Conservation (phyloP, 2,329 filamentous ascomycete species). For the Ophiostoma angusticollis region DNA sequence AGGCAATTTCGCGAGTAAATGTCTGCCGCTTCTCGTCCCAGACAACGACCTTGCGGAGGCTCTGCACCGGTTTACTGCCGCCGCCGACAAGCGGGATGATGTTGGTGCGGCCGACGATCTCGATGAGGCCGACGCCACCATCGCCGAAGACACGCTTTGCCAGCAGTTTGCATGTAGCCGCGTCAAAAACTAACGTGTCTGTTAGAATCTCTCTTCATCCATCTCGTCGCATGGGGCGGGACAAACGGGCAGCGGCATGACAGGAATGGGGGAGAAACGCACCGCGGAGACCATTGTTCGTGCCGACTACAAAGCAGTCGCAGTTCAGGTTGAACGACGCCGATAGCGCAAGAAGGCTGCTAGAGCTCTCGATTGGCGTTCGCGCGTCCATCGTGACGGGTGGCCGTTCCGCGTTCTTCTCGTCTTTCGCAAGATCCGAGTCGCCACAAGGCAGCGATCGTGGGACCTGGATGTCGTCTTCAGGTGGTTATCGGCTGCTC, state of each 20-base stretch:
- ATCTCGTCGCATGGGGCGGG: no score
- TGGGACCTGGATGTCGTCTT: constrained; percentile 1
- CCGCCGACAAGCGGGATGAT: constrained; percentile 85
- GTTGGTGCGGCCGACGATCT: constrained; percentile 79
- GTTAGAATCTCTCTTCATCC: no score
- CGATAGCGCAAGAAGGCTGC: constrained; percentile 63
- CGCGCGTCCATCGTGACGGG: constrained; percentile 73
- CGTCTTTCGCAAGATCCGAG: no score
- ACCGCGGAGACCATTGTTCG: constrained; percentile 14
- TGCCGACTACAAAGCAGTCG: constrained; percentile 74
- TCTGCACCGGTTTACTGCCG: constrained; percentile 71
- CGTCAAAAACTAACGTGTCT: constrained; percentile 48
- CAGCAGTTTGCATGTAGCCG: constrained; percentile 58
- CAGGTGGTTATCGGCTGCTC: constrained; percentile 5
- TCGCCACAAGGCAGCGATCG: neutral
- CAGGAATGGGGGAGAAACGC: neutral
- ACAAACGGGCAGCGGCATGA: no score
- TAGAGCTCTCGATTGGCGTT: constrained; percentile 67
- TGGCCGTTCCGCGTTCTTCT: no score
- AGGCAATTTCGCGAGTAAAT: constrained; percentile 61
- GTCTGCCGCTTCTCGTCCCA: constrained; percentile 81
- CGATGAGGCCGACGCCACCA: constrained; percentile 59
- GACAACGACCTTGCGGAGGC: constrained; percentile 63
- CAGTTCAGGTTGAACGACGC: constrained; percentile 75
- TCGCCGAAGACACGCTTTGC: constrained; percentile 59